A percentile compares a stretch with the other conserved stretches of the same genome.
These are phyloP conservation scores for Eucalyptus globulus DNA, from an alignment of 345 rosid genomes.

Conservation along the genomic window DNA sequence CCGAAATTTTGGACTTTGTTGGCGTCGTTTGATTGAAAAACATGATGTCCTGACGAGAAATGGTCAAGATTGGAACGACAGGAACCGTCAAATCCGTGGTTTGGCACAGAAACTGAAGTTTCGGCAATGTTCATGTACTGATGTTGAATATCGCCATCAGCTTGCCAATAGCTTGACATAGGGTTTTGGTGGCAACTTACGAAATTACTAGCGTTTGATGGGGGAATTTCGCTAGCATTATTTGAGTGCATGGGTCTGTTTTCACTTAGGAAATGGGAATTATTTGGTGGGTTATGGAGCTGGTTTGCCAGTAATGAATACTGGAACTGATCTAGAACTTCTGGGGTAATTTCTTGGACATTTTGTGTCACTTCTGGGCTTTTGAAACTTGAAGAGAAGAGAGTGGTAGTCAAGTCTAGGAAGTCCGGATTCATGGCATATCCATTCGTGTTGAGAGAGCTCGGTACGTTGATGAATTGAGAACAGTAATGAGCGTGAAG, in stretches of 20 bases:
- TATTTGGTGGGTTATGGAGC: not conserved
- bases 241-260: constrained; percentile 5
- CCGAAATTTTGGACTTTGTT: constrained; percentile 3
- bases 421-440: not conserved
- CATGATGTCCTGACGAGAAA: not conserved
- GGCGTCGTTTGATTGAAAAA: not conserved
- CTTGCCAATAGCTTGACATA: constrained; percentile 1
- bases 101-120: not conserved
- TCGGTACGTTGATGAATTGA: constrained; percentile 9
- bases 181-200: not conserved
- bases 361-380: not conserved
- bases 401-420: constrained; percentile 3
- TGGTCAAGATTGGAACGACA: not conserved
- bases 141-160: not conserved
- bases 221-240: not conserved
- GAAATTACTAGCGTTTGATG: not conserved
- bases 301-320: not conserved
- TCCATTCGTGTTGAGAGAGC: constrained; percentile 9
- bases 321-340: constrained; percentile 6
- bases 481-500: not conserved
- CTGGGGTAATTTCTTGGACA: not conserved
- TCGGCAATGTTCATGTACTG: not conserved
- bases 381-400: not conserved
- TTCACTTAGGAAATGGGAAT: not conserved
- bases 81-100: not conserved